These are phyloP conservation scores for Eremothecium cymbalariae DNA, from an alignment of 1,139 yeast genomes.

Conservation along the genomic window DNA sequence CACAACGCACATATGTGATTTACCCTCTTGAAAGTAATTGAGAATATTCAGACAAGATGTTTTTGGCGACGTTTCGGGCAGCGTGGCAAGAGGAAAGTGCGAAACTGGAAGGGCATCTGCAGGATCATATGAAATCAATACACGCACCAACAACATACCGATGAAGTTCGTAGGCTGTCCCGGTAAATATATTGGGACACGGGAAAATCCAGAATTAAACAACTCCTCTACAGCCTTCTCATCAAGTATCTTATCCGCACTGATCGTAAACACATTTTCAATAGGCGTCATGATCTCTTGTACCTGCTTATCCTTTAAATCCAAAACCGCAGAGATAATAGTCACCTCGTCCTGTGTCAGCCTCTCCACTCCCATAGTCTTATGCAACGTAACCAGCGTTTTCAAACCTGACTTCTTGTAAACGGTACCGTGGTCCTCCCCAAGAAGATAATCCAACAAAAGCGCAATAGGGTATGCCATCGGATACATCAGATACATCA, in stretches of 20 bases:
- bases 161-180: slow-evolving; percentile 84
- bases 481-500: slow-evolving; percentile 90
- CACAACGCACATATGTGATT: slow-evolving; percentile 94
- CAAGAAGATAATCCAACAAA: slow-evolving; percentile 71
- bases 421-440: slow-evolving; percentile 94
- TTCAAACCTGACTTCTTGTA: slow-evolving; percentile 90
- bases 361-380: slow-evolving; percentile 92
- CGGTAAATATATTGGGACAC: slow-evolving; percentile 93
- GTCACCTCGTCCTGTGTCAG: slow-evolving; percentile 93
- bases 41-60: slow-evolving; percentile 90
- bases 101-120: slow-evolving; percentile 92
- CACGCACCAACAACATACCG: slow-evolving; percentile 91
- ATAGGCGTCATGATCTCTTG: slow-evolving; percentile 90
- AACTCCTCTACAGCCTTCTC: slow-evolving; percentile 82
- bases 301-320: slow-evolving; percentile 85
- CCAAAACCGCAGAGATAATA: slow-evolving; percentile 87
- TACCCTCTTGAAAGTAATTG: slow-evolving; percentile 96
- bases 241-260: slow-evolving; percentile 76
- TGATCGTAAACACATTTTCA: slow-evolving; percentile 80
- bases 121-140: slow-evolving; percentile 90
- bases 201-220: slow-evolving; percentile 86
- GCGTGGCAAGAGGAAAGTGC: slow-evolving; percentile 87
- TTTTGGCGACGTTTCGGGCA: slow-evolving; percentile 87
- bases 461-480: slow-evolving; percentile 85
- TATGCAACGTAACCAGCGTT: slow-evolving; percentile 85